Evolutionary conservation across 2,329 filamentous ascomycete species (phyloP).

Genomic region (Clathrospora elynae): DNA sequence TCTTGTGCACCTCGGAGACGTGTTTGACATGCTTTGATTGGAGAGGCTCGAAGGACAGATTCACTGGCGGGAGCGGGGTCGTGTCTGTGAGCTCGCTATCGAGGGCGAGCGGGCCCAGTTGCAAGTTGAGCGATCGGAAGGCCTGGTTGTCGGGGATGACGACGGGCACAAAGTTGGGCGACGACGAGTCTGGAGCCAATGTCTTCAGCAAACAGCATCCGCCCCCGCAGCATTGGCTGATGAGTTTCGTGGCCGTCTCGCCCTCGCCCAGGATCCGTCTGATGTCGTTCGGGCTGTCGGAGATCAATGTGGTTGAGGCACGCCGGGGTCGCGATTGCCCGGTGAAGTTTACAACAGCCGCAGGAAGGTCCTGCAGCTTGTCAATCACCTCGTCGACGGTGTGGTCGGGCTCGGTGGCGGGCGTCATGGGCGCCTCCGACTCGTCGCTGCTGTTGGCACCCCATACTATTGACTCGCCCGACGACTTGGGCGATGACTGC

Average conservation of each 20-base stretch:
- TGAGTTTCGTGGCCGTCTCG: conserved; percentile 61
- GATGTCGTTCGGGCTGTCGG: conserved; percentile 64
- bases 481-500: conserved; percentile 47
- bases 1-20: conserved; percentile 55
- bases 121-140: conserved; percentile 77
- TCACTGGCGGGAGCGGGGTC: conserved; percentile 74
- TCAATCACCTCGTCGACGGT: conserved; percentile 52
- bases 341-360: conserved; percentile 43
- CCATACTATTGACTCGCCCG: conserved; percentile 48
- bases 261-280: conserved; percentile 62
- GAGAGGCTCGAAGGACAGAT: conserved; percentile 69
- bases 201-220: conserved; percentile 67
- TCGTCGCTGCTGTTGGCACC: conserved; percentile 50
- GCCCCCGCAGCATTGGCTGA: conserved; percentile 68
- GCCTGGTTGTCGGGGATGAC: conserved; percentile 78
- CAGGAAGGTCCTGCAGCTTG: conserved; percentile 47
- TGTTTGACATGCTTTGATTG: conserved; percentile 50
- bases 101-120: conserved; percentile 73
- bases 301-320: conserved; percentile 70
- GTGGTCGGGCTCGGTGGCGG: conserved; percentile 50
- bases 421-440: conserved; percentile 51
- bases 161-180: conserved; percentile 55
- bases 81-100: conserved; percentile 73
- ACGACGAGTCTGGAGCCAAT: conserved; percentile 54
- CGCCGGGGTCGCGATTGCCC: conserved; percentile 57